Evolutionary conservation across 2,329 filamentous ascomycete species (phyloP).

Genomic region (Epichloe scottii): DNA sequence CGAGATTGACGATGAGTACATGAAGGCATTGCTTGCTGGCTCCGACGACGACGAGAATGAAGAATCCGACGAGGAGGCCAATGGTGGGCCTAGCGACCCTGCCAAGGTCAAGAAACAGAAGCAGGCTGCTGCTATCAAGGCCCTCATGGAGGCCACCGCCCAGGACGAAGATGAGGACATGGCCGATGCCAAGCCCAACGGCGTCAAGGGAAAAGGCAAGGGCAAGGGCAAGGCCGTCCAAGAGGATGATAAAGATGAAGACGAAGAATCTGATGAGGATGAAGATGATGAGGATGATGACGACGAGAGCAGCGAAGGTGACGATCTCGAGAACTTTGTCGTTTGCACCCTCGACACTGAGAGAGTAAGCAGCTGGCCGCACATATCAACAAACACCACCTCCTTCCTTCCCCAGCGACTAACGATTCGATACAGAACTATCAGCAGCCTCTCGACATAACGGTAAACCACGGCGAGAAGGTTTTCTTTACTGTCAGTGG

Average conservation of each 20-base stretch:
- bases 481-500: constrained; percentile 88
- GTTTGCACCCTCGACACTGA: constrained; percentile 91
- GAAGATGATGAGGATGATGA: constrained; percentile 36
- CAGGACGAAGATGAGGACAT: constrained; percentile 57
- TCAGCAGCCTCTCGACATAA: constrained; percentile 92
- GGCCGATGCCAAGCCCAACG: constrained; percentile 53
- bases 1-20: constrained; percentile 55
- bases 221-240: constrained; percentile 55
- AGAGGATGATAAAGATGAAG: constrained; percentile 39
- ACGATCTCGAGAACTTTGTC: constrained; percentile 77
- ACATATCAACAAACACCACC: background rate
- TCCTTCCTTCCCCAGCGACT: constrained; percentile 8
- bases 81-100: constrained; percentile 85
- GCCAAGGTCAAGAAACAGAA: constrained; percentile 79
- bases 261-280: constrained; percentile 29
- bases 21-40: constrained; percentile 39
- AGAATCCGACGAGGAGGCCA: constrained; percentile 54
- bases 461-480: constrained; percentile 74
- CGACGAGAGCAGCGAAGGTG: constrained; percentile 48
- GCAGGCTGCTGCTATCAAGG: constrained; percentile 63
- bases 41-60: constrained; percentile 41
- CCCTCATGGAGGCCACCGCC: constrained; percentile 60
- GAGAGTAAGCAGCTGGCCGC: constrained; percentile 48
- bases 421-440: constrained; percentile 52
- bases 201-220: constrained; percentile 47